phyloP scores from a whole-genome alignment of 1,284 basidiomycete species.

The Trametes polyzona region DNA sequence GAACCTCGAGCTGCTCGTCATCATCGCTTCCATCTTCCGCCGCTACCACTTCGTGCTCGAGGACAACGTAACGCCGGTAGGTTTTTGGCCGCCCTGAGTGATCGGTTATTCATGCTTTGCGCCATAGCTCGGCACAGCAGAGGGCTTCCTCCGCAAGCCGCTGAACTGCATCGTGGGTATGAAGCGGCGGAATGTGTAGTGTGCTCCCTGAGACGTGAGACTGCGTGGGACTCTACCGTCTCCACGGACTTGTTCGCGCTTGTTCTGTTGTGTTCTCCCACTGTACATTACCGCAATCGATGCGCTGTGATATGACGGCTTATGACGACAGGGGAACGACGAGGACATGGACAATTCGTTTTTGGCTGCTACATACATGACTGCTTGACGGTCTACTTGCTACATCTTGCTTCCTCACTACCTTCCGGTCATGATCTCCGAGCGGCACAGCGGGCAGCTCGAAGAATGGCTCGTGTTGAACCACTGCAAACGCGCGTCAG shows the following conservation, averaged over 20 bases:
- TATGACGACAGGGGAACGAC: too few relatives aligned
- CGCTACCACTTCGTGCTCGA: slow-evolving; percentile 74
- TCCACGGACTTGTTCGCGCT: background rate
- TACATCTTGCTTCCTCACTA: slow-evolving; percentile 19
- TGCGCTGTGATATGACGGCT: background rate
- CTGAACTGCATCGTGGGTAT: slow-evolving; percentile 68
- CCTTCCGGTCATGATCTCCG: slow-evolving; percentile 57
- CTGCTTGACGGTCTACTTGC: background rate
- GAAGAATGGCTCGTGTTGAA: slow-evolving; percentile 90
- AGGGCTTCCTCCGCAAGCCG: slow-evolving; percentile 83
- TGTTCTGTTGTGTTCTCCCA: background rate
- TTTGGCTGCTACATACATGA: too few relatives aligned
- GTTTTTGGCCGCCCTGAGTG: too few relatives aligned
- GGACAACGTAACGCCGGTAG: slow-evolving; percentile 56
- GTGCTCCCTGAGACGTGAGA: background rate
- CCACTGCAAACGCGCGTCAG: slow-evolving; percentile 59
- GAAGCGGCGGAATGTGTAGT: slow-evolving; percentile 50
- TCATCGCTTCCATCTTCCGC: slow-evolving; percentile 72
- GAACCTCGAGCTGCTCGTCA: slow-evolving; percentile 73
- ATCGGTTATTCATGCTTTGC: background rate
- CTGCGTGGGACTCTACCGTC: background rate
- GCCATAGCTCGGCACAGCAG: slow-evolving; percentile 63
- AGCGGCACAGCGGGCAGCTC: slow-evolving; percentile 90
- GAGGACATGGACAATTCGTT: too few relatives aligned
- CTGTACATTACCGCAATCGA: background rate